These are phyloP conservation scores for Crassisporium funariophilum DNA, from an alignment of 768 basidiomycete species.

Conservation along the genomic window DNA sequence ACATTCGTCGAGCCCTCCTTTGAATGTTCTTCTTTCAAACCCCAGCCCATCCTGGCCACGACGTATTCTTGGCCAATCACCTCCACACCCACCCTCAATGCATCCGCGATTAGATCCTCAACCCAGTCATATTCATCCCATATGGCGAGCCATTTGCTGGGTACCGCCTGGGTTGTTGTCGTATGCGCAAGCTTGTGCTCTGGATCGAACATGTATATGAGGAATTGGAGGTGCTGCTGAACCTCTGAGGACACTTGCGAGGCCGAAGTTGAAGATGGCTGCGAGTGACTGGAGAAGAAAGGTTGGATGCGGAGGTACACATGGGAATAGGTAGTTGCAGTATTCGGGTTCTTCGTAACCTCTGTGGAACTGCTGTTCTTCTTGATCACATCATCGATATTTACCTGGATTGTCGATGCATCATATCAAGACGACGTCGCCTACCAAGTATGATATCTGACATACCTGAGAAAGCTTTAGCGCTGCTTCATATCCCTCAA, in stretches of 20 bases:
- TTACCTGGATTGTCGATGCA: slow-evolving; percentile 52
- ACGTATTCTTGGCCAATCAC: slow-evolving; percentile 92
- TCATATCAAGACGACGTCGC: background rate
- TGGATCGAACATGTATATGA: slow-evolving; percentile 76
- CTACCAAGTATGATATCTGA: slow-evolving; percentile 8
- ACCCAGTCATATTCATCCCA: slow-evolving; percentile 97
- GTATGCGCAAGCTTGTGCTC: slow-evolving; percentile 74
- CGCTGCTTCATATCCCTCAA: slow-evolving; percentile 84
- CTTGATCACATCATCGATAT: slow-evolving; percentile 76
- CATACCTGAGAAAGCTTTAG: slow-evolving; percentile 81
- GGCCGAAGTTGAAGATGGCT: slow-evolving; percentile 35
- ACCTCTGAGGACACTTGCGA: slow-evolving; percentile 35
- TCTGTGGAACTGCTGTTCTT: slow-evolving; percentile 44
- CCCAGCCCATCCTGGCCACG: slow-evolving; percentile 85
- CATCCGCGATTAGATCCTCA: slow-evolving; percentile 91
- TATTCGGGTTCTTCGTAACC: slow-evolving; percentile 35
- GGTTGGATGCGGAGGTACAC: slow-evolving; percentile 95
- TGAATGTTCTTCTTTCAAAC: slow-evolving; percentile 32
- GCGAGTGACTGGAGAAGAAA: slow-evolving; percentile 59
- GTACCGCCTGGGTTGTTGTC: slow-evolving; percentile 82
- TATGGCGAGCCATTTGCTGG: slow-evolving; percentile 81
- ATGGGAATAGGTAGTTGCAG: slow-evolving; percentile 78
- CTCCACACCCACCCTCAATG: slow-evolving; percentile 81
- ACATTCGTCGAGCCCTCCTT: slow-evolving; percentile 18
- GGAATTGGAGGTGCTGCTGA: slow-evolving; percentile 64